A percentile compares a stretch with the other conserved stretches of the same genome.
Evolutionary conservation across 768 basidiomycete species (phyloP).

Genomic region (Cystobasidium ongulense): DNA sequence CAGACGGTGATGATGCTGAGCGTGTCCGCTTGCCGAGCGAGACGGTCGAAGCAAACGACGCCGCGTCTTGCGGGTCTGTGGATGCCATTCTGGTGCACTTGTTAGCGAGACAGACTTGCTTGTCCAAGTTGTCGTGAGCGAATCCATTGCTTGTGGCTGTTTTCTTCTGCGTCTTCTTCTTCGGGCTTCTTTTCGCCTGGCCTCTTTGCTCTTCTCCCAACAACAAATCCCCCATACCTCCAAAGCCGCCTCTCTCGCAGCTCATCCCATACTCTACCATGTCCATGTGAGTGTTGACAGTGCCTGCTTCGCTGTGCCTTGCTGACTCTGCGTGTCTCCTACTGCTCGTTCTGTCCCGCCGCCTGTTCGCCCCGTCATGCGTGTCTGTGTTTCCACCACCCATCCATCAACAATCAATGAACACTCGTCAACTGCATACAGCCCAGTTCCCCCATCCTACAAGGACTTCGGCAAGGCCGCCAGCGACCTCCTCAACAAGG

Average conservation of each 20-base stretch:
- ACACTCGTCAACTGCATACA: background rate
- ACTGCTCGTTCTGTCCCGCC: background rate
- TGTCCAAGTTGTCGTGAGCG: background rate
- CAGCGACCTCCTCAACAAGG: constrained; percentile 64
- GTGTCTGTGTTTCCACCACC: background rate
- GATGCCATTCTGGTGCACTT: background rate
- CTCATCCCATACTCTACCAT: background rate
- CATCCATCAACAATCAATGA: background rate
- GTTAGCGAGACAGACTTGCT: too few relatives aligned
- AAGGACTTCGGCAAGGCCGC: constrained; percentile 29
- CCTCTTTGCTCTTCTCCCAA: constrained; percentile 15
- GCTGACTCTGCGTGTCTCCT: background rate
- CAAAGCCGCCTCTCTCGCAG: background rate
- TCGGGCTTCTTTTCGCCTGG: background rate
- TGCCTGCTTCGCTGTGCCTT: background rate
- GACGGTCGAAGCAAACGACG: background rate
- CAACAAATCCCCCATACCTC: background rate
- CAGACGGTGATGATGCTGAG: background rate
- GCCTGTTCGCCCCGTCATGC: background rate
- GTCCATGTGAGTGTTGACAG: constrained; percentile 2
- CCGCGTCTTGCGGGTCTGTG: background rate
- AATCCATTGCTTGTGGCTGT: background rate
- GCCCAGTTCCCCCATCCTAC: constrained; percentile 27
- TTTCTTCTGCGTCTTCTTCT: background rate
- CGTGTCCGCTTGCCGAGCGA: constrained; percentile 29